Evolutionary conservation across 2,329 filamentous ascomycete species (phyloP).

Genomic region (Alternaria arbusti): DNA sequence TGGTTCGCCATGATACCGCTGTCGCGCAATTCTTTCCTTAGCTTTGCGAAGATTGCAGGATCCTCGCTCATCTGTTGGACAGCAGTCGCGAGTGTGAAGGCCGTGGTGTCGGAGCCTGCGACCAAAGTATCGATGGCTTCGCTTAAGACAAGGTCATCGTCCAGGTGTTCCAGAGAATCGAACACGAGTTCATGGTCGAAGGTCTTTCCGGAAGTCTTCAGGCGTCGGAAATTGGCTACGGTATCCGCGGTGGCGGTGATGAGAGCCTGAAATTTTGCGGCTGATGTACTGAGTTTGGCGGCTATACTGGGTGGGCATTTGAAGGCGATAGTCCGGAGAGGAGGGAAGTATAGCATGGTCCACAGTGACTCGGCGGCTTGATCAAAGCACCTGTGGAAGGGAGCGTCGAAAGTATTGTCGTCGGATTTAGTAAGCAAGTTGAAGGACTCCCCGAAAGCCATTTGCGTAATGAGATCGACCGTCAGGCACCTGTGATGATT

Average conservation of each 20-base stretch:
- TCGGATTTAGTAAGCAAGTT: background rate
- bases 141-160: background rate
- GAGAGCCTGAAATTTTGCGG: background rate
- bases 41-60: background rate
- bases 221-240: background rate
- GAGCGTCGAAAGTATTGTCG: background rate
- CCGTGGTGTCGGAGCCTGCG: background rate
- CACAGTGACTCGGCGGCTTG: background rate
- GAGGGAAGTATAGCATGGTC: background rate
- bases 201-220: background rate
- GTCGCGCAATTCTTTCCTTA: background rate
- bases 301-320: background rate
- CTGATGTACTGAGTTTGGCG: background rate
- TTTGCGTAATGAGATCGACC: background rate
- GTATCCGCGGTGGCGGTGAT: background rate
- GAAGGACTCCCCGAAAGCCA: background rate
- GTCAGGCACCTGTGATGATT: background rate
- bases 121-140: background rate
- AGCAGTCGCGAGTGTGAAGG: background rate
- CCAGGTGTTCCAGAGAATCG: background rate
- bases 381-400: background rate
- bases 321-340: background rate
- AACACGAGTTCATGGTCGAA: background rate
- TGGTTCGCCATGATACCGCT: background rate
- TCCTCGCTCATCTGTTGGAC: background rate